phyloP scores from a whole-genome alignment of 2,329 filamentous ascomycete genomes.

The Xylariaceae sp. region DNA sequence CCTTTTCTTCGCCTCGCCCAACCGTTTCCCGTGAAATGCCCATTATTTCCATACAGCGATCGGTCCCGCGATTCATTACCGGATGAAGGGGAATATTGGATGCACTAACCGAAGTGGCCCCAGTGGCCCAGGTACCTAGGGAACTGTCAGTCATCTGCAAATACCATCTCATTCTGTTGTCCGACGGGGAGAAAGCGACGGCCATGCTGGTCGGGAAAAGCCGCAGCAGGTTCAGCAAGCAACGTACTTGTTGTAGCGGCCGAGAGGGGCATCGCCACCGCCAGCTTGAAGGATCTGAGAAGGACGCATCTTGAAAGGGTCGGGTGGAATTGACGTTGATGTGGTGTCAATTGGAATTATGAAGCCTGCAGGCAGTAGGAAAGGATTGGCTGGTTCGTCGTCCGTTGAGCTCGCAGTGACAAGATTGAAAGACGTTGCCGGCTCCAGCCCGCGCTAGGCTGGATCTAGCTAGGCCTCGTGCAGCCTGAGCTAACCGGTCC shows the following conservation, averaged over 20 bases:
- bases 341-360: conserved; percentile 29
- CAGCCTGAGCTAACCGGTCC: conserved; percentile 12
- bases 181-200: background rate
- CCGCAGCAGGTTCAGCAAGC: conserved; percentile 24
- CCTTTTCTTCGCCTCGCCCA: background rate
- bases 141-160: conserved; percentile 22
- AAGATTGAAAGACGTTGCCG: conserved; percentile 29
- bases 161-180: background rate
- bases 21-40: background rate
- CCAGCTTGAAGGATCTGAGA: conserved; percentile 40
- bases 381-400: conserved; percentile 15
- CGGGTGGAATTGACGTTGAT: conserved; percentile 25
- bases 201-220: conserved; percentile 26
- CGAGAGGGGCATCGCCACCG: conserved; percentile 39
- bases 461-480: conserved; percentile 17
- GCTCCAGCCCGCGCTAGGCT: conserved; percentile 13
- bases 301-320: conserved; percentile 40
- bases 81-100: background rate
- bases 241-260: conserved; percentile 43
- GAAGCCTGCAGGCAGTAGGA: conserved; percentile 22
- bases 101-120: conserved; percentile 66
- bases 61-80: background rate
- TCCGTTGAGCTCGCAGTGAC: conserved; percentile 24
- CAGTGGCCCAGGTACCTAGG: conserved; percentile 71
- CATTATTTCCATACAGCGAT: background rate